Evolutionary conservation across 2,329 filamentous ascomycete species (phyloP).

Genomic region (Colletotrichum gloeosporioides): DNA sequence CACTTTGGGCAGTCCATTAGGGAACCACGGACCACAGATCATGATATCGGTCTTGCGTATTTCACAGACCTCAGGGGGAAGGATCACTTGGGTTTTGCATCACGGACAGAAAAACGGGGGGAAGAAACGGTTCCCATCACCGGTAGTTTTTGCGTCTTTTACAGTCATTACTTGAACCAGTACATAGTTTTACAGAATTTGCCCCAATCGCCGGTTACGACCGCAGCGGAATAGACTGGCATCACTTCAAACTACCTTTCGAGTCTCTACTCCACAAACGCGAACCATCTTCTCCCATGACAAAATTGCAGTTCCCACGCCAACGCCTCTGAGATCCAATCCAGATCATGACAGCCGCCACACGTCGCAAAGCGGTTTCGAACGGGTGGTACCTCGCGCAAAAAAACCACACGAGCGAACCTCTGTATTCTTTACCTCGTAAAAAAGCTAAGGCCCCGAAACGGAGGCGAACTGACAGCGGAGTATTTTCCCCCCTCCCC

Average conservation of each 20-base stretch:
- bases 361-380: slow-evolving; percentile 7
- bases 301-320: background rate
- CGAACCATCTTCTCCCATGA: background rate
- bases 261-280: background rate
- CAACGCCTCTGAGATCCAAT: background rate
- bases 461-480: slow-evolving; percentile 1
- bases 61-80: background rate
- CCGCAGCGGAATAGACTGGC: slow-evolving; percentile 15
- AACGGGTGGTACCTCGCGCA: background rate
- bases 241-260: background rate
- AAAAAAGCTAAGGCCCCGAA: background rate
- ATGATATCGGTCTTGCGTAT: background rate
- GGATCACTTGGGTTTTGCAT: slow-evolving; percentile 5
- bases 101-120: slow-evolving; percentile 10
- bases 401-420: background rate
- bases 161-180: slow-evolving; percentile 11
- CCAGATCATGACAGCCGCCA: background rate
- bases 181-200: slow-evolving; percentile 3
- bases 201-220: background rate
- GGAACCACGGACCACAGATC: background rate
- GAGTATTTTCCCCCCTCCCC: background rate
- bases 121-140: background rate
- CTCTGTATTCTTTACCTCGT: accelerated
- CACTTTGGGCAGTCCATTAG: background rate
- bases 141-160: background rate